Evolutionary conservation across 2,329 filamentous ascomycete genomes (phyloP).

Genomic region (Trichoderma koningii): DNA sequence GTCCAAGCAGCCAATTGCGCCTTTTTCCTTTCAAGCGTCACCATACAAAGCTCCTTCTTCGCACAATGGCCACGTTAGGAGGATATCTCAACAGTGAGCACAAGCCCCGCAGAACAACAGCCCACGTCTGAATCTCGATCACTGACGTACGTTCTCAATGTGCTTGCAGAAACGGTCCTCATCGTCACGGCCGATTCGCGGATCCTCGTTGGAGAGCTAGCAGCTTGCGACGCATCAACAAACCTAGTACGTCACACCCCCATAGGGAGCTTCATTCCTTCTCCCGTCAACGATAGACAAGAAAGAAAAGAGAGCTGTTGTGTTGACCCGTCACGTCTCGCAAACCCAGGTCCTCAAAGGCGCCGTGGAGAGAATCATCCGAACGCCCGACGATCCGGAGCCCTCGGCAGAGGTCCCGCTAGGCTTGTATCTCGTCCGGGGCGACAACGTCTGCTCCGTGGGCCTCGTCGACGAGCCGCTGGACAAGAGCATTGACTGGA

Average conservation of each 20-base stretch:
- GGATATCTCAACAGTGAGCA: slow-evolving; percentile 50
- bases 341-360: slow-evolving; percentile 68
- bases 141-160: slow-evolving; percentile 1
- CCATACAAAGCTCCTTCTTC: not conserved
- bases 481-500: slow-evolving; percentile 90
- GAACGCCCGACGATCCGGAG: slow-evolving; percentile 79
- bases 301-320: too few relatives aligned
- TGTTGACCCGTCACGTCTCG: too few relatives aligned
- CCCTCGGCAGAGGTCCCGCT: slow-evolving; percentile 78
- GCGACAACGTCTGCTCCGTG: slow-evolving; percentile 90
- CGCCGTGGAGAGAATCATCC: slow-evolving; percentile 87
- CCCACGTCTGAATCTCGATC: not conserved
- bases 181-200: slow-evolving; percentile 92
- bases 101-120: slow-evolving; percentile 13
- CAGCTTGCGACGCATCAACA: slow-evolving; percentile 86
- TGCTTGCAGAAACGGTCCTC: slow-evolving; percentile 75
- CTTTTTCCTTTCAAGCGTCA: not conserved
- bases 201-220: slow-evolving; percentile 77
- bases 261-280: not conserved
- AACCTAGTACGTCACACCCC: slow-evolving; percentile 63
- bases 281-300: too few relatives aligned
- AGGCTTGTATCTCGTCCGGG: slow-evolving; percentile 87
- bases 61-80: slow-evolving; percentile 48
- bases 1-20: not conserved
- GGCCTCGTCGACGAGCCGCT: slow-evolving; percentile 88